Evolutionary conservation across 208 protist genomes (phyloP), one percentile per base, ranked within the genome.

Genomic region (Phytomonas francai): DNA sequence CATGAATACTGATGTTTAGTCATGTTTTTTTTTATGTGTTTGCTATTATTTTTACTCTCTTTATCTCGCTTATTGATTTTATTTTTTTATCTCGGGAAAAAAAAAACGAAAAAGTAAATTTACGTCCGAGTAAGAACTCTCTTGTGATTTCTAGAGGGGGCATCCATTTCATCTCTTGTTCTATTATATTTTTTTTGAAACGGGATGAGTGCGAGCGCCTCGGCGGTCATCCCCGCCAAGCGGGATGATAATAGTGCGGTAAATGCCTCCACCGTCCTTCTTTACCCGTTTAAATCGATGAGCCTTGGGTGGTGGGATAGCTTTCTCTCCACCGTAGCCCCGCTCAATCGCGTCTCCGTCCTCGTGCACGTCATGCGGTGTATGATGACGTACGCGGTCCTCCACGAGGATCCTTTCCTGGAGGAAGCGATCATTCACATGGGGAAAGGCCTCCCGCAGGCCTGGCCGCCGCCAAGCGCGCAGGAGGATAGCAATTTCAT

Each of bases 391-490:
- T 79, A 89, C 72, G 81, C 87, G 5, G 71, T 92, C 27, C 64
- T 88, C 32, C 81, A 89, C 70, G 81, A 86, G 63, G 87, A 92
- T 72, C 87, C 87, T 32, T 92, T 87, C 66, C 59, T 92, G 61
- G 87, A 89, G 71, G 73, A 87, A 33, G 82, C 83, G 31, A 73
- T 85, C 34, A 79, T 71, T 22, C 65, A 73, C 29, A 85, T 87
- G 54, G 64, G 63, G 59, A 73, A 74, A 30, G 80, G 78, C 36
- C 45, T 72, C 33, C 66, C 75, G 29, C 74, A 77, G 28, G 63
- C 29, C 31, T 75, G 74, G 73, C 66, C 72, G 34, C 61, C 34
- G 36, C 29, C 68, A 27, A 34, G 71, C 59, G 73, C 67, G 27
- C 57, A 67, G 59, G 70, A 61, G 36, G 67, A 77, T 51, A 70